Evolutionary conservation across 2,329 filamentous ascomycete species (phyloP), one percentile per base, ranked within the genome.

Genomic region (Cercospora nicotianae): DNA sequence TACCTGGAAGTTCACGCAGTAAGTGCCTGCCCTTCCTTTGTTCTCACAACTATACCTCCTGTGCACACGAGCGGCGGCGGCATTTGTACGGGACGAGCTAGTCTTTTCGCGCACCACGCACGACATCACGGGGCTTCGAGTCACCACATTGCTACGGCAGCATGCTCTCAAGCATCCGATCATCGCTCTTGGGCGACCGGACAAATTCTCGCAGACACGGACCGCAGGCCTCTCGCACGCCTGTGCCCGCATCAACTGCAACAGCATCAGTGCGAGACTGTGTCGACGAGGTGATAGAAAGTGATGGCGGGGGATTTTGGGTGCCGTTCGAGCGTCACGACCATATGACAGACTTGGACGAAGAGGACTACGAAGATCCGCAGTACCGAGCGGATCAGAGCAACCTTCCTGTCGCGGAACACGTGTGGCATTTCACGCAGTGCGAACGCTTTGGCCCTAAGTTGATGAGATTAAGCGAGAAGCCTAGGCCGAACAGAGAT

Each of bases 1-100:
- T 80, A 98, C 94, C 84, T 98, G 94, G 94, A 98, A 98, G 87
- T 98, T 98, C 85, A 98, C 94, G 82, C 94, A 98, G 94, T 96
- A 91, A 83, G 93, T 79, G 64, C 51, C 64, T 63, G 65, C 57
- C 48, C 58, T 63, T 67, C 45, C 20, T 53, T 60, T 48, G 18
- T 36, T 45, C 59, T 28, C 5, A 12, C 36, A 20, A 45, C 36
- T 18, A 42, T 12, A 18, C 16, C 16, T 30, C 53, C 26, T 20
- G 26, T 58, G 53, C 30, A 23, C 60, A 26, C 64, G 63, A 30
- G 12, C 42, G 42, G 48, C 28, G 18, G 51, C 31, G 62, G 59
- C 59, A 61, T 42, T 23, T 13, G 23, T 16, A 30, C 53, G 13
- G 53, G 53, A 30, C 20, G 7, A 51, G 45, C 12, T 23, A 23